Evolutionary conservation across 2,329 filamentous ascomycete genomes (phyloP), one percentile per base, ranked within the genome.

Genomic region (Xylaria sp.): DNA sequence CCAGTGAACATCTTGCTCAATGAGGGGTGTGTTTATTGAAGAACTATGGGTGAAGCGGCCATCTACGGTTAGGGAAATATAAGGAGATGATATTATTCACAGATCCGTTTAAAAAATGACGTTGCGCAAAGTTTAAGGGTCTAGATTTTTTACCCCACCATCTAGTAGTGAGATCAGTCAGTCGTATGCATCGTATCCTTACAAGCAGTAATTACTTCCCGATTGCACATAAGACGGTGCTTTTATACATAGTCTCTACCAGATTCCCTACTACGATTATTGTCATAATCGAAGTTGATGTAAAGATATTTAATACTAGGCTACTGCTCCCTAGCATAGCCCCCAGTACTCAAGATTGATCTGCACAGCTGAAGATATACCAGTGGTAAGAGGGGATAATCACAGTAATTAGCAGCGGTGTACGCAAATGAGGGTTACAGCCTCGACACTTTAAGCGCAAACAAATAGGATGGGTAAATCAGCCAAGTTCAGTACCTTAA

Each of bases 1-100:
- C 96, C 96, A 66, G 96, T 98, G 79, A 99, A 98, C 96, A 99
- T 98, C 16, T 21, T 71, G 58, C 23, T 40, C 21, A 32, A 60
- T 27, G 42, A 27, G 59, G 10, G 42, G 23, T 27, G 8, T 27
- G 10, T 35, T 57, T 58, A 27, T 6, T 40, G 62, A 16, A 44
- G 18, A 37, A 61, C 37, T 50, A 32, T 40, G 18, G 16, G 32
- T 35, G 32, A 35, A 68, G 25, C 23, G 12, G 1, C 35, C 53
- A 12, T n/a, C 16, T 62, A 63, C 32, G 23, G 16, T 21, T 50
- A 5, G 27, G 32, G 23, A 55, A 66, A n/a, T 21, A 48, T 42
- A 42, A 27, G 25, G 35, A 44, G 21, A 54, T 63, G 32, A 29
- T 60, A 18, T 40, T 25, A 47, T 40, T 55, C n/a, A 58, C 35